A percentile compares a stretch with the other conserved stretches of the same genome.
Conservation (phyloP, 352 stramenopile genomes). For the Phytophthora tentaculata region DNA sequence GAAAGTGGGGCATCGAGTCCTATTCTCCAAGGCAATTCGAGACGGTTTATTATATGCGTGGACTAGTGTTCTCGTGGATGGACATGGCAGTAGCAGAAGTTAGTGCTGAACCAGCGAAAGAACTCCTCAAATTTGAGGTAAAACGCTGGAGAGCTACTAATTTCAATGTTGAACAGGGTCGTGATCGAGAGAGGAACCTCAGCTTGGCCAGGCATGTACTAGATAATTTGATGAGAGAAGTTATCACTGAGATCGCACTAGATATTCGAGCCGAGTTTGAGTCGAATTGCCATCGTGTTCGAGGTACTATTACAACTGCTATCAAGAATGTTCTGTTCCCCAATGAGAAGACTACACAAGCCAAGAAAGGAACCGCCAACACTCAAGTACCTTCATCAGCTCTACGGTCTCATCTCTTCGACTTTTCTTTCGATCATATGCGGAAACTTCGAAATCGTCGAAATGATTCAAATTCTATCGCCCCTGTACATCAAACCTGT, state of each 20-base stretch:
- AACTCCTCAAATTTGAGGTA: slow-evolving; percentile 40
- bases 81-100: slow-evolving; percentile 34
- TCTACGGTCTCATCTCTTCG: slow-evolving; percentile 32
- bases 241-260: slow-evolving; percentile 36
- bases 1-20: slow-evolving; percentile 45
- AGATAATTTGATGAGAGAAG: slow-evolving; percentile 33
- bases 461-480: slow-evolving; percentile 10
- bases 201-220: slow-evolving; percentile 20
- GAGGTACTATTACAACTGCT: slow-evolving; percentile 12
- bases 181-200: slow-evolving; percentile 8
- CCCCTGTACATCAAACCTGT: slow-evolving; percentile 16
- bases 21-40: slow-evolving; percentile 42
- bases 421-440: slow-evolving; percentile 29
- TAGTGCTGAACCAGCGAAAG: slow-evolving; percentile 27
- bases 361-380: slow-evolving; percentile 14
- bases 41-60: slow-evolving; percentile 47
- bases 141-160: slow-evolving; percentile 34
- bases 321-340: slow-evolving; percentile 38
- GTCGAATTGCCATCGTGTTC: slow-evolving; percentile 32
- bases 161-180: slow-evolving; percentile 27
- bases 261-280: slow-evolving; percentile 50
- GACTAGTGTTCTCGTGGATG: slow-evolving; percentile 52
- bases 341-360: slow-evolving; percentile 1
- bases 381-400: slow-evolving; percentile 3
- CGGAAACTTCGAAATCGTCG: slow-evolving; percentile 11